phyloP scores from a whole-genome alignment of 805 yeast genomes.

The Priceomyces fermenticarens region DNA sequence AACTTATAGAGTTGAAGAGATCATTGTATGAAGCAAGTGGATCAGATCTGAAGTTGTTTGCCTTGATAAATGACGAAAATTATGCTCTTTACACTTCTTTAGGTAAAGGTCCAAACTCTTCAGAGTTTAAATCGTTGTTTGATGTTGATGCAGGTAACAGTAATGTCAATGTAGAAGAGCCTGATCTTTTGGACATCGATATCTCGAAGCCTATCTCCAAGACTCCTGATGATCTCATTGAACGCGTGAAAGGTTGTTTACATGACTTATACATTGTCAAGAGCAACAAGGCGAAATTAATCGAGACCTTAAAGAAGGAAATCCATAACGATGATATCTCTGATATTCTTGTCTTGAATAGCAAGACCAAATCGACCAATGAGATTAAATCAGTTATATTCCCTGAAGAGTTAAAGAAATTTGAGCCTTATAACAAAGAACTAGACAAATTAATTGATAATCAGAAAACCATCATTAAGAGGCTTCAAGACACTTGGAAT shows the following conservation, averaged over 20 bases:
- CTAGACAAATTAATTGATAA: conserved; percentile 65
- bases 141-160: conserved; percentile 2
- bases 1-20: conserved; percentile 54
- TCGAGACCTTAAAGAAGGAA: conserved; percentile 63
- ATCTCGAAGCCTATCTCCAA: conserved; percentile 32
- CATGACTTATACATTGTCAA: conserved; percentile 61
- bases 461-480: conserved; percentile 50
- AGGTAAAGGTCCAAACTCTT: conserved; percentile 41
- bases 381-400: conserved; percentile 58
- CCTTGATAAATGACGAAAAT: conserved; percentile 38
- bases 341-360: conserved; percentile 63
- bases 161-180: conserved; percentile 16
- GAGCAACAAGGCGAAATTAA: conserved; percentile 58
- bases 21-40: conserved; percentile 59
- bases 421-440: conserved; percentile 63
- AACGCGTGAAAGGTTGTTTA: conserved; percentile 52
- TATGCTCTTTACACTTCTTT: conserved; percentile 21
- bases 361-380: conserved; percentile 51
- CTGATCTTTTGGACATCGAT: conserved; percentile 69
- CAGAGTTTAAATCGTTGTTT: conserved; percentile 36
- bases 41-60: conserved; percentile 54
- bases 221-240: conserved; percentile 34
- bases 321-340: conserved; percentile 86
- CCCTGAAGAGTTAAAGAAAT: conserved; percentile 71
- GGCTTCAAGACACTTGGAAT: conserved; percentile 29